Evolutionary conservation across 208 protist species (phyloP).

Genomic region (Acanthamoeba triangularis): DNA sequence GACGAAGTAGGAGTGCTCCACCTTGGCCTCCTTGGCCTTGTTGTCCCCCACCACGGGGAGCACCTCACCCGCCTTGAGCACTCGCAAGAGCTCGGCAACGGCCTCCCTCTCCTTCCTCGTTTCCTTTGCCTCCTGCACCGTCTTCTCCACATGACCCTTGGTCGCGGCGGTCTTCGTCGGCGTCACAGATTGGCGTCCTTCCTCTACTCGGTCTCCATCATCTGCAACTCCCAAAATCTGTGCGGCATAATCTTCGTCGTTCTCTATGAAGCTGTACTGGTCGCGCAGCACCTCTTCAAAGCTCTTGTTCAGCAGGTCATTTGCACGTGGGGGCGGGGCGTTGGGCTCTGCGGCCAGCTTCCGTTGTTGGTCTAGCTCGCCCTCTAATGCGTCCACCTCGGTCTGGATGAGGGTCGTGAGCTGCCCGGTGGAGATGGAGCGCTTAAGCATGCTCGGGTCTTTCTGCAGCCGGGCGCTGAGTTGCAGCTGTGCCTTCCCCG

Average conservation of each 20-base stretch:
- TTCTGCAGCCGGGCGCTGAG: not conserved
- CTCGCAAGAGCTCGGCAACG: not conserved
- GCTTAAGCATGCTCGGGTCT: not conserved
- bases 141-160: not conserved
- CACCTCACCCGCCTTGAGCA: not conserved
- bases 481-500: not conserved
- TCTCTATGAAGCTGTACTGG: not conserved
- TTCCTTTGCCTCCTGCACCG: not conserved
- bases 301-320: not conserved
- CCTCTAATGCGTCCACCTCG: not conserved
- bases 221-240: constrained; percentile 4
- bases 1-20: constrained; percentile 29
- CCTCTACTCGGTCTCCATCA: not conserved
- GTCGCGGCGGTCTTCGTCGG: not conserved
- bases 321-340: too few relatives aligned
- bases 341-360: not conserved
- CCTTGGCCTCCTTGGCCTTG: not conserved
- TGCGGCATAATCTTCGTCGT: not conserved
- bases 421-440: constrained; percentile 22
- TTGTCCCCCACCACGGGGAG: not conserved
- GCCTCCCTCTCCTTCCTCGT: not conserved
- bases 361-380: not conserved
- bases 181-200: not conserved
- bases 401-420: not conserved
- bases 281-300: too few relatives aligned